Conservation (phyloP, 2,329 filamentous ascomycete species). For the Cladosporium austrohemisphaericum region DNA sequence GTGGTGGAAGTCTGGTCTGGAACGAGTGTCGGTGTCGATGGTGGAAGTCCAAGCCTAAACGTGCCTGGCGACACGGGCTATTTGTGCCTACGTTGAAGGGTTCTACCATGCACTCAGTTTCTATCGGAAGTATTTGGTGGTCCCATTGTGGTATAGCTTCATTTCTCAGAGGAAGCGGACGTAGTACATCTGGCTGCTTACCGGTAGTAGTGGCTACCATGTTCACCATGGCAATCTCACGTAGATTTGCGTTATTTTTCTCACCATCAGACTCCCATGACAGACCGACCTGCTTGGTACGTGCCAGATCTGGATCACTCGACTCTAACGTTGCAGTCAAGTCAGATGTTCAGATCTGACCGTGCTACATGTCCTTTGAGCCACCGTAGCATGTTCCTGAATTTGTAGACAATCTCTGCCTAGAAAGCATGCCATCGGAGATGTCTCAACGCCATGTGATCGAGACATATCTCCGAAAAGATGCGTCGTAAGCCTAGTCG, state of each 20-base stretch:
- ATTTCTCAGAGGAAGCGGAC: too few species aligned
- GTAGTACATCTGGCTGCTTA: slow-evolving; percentile 8
- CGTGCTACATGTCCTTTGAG: background rate
- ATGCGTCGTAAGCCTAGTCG: background rate
- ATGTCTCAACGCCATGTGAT: background rate
- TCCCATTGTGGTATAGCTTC: too few species aligned
- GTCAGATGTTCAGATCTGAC: background rate
- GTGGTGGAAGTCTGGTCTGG: background rate
- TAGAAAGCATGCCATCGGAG: background rate
- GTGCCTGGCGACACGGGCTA: too few species aligned
- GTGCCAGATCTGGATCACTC: too few species aligned
- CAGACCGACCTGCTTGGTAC: too few species aligned
- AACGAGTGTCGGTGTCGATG: background rate
- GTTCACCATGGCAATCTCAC: background rate
- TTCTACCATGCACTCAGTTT: too few species aligned
- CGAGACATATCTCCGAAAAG: background rate
- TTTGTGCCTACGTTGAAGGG: too few species aligned
- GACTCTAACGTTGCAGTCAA: too few species aligned
- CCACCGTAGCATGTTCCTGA: slow-evolving; percentile 5
- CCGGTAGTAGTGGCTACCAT: background rate
- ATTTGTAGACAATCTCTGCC: background rate
- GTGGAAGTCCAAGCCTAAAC: too few species aligned
- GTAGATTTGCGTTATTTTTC: too few species aligned
- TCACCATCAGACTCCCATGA: too few species aligned
- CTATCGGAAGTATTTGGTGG: too few species aligned